Conservation (phyloP, 352 stramenopile genomes). For the Peronospora tabacina region DNA sequence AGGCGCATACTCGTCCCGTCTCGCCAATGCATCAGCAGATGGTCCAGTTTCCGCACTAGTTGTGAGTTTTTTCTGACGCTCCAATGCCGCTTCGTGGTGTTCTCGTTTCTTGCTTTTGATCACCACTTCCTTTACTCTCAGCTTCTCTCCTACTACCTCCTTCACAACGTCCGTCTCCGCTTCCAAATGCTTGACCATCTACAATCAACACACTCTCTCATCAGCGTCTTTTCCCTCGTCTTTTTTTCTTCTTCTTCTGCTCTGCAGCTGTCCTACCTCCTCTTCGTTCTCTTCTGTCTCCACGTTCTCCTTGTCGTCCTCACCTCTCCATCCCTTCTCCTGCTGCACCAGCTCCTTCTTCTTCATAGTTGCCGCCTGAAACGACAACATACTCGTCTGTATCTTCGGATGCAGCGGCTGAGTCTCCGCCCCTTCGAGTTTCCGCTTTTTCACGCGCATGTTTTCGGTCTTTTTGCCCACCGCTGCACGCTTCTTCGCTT, state of each 20-base stretch:
- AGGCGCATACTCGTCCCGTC: constrained; percentile 27
- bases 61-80: constrained; percentile 6
- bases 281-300: background rate
- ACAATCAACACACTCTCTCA: background rate
- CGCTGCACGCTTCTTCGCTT: constrained; percentile 23
- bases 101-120: constrained; percentile 6
- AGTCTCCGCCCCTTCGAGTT: constrained; percentile 36
- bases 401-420: constrained; percentile 36
- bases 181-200: constrained; percentile 14
- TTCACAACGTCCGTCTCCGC: constrained; percentile 2
- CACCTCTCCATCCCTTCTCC: background rate
- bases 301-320: constrained; percentile 13
- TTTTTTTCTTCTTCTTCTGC: too few species aligned
- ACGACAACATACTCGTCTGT: constrained; percentile 67
- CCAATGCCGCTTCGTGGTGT: constrained; percentile 20
- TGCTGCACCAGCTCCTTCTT: background rate
- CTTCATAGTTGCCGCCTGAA: constrained; percentile 32
- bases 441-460: constrained; percentile 35
- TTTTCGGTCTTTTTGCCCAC: constrained; percentile 27
- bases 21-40: background rate
- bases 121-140: constrained; percentile 3
- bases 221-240: constrained; percentile 2
- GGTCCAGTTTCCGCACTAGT: background rate
- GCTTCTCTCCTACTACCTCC: constrained; percentile 8
- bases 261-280: constrained; percentile 3